Conservation (phyloP, 495 filamentous ascomycete species). For the Jackrogersella minutella region DNA sequence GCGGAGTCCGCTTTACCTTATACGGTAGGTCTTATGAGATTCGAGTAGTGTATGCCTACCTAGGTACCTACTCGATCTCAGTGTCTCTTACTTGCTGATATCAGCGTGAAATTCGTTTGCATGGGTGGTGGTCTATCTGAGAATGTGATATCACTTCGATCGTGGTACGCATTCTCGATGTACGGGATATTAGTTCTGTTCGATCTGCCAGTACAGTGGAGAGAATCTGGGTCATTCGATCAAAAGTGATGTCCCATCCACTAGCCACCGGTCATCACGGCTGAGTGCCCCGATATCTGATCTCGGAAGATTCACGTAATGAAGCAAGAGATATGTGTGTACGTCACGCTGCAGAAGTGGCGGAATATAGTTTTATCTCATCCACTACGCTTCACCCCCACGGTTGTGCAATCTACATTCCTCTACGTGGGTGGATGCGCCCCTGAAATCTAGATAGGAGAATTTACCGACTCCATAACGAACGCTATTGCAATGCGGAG, state of each 20-base stretch:
- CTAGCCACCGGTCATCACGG: not conserved
- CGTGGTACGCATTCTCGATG: not conserved
- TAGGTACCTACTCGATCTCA: not conserved
- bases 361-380: slow-evolving; percentile 1
- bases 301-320: slow-evolving; percentile 7
- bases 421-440: slow-evolving; percentile 5
- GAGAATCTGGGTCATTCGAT: not conserved
- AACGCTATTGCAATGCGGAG: slow-evolving; percentile 10
- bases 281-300: not conserved
- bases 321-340: slow-evolving; percentile 10
- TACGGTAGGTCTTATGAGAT: slow-evolving; percentile 8
- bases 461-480: not conserved
- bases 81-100: not conserved
- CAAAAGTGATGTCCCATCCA: not conserved
- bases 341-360: slow-evolving; percentile 33
- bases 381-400: slow-evolving; percentile 4
- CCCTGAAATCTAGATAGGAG: slow-evolving; percentile 14
- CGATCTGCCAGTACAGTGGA: not conserved
- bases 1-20: slow-evolving; percentile 4
- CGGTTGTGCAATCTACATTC: slow-evolving; percentile 11
- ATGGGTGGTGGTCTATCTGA: not conserved
- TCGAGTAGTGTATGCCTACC: not conserved
- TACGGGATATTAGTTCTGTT: not conserved
- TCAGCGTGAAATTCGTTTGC: not conserved
- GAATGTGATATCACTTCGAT: not conserved